Conservation (phyloP, 768 basidiomycete species). For the Lentinula sp. region DNA sequence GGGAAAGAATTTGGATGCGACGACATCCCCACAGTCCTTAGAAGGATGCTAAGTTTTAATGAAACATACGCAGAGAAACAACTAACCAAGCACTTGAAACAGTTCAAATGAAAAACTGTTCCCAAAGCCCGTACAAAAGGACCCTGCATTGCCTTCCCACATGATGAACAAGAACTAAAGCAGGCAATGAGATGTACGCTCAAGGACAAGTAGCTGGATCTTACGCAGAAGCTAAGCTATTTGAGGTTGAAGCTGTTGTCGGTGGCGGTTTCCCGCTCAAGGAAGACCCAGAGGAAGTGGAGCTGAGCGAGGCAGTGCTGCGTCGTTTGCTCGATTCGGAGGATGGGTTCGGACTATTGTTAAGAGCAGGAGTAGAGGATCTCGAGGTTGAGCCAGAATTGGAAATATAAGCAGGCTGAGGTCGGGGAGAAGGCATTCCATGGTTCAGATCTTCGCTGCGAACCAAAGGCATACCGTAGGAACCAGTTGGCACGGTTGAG, state of each 20-base stretch:
- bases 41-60: constrained; percentile 8
- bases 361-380: constrained; percentile 26
- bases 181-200: constrained; percentile 9
- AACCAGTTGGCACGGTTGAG: constrained; percentile 35
- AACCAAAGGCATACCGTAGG: constrained; percentile 38
- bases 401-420: constrained; percentile 6
- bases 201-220: constrained; percentile 25
- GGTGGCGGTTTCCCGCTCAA: constrained; percentile 40
- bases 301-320: constrained; percentile 45
- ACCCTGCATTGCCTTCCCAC: constrained; percentile 81
- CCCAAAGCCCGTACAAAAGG: constrained; percentile 95
- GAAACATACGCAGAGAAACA: constrained; percentile 7
- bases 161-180: constrained; percentile 66
- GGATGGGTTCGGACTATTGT: constrained; percentile 36
- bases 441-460: constrained; percentile 75
- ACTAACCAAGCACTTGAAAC: constrained; percentile 95
- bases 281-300: constrained; percentile 49
- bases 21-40: constrained; percentile 94
- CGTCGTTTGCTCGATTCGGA: constrained; percentile 26
- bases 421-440: constrained; percentile 13
- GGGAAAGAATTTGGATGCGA: constrained; percentile 98
- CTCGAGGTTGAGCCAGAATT: constrained; percentile 6
- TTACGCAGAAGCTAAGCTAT: constrained; percentile 56
- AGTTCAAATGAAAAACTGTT: constrained; percentile 93
- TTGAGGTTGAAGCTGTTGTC: constrained; percentile 51